Percentiles rank a stretch among this genome's conserved stretches.
phyloP scores from a whole-genome alignment of 495 filamentous ascomycete genomes.

The Lichina pygmaea region DNA sequence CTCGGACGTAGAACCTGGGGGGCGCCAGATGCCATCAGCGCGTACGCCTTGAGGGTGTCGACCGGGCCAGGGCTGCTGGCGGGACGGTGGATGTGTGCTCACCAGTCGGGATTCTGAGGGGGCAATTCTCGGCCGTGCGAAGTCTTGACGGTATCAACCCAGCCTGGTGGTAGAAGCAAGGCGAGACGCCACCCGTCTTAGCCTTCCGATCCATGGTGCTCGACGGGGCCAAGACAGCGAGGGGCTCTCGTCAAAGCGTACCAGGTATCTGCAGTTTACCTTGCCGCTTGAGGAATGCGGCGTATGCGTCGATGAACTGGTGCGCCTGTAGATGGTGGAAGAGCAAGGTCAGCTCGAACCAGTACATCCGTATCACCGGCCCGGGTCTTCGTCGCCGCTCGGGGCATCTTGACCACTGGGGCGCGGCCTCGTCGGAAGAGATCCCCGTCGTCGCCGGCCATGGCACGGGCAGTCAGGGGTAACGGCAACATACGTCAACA shows the following conservation, averaged over 20 bases:
- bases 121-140: conserved; percentile 86
- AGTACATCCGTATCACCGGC: not conserved
- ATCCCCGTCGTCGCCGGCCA: not conserved
- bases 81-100: conserved; percentile 5
- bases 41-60: not conserved
- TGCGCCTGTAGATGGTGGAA: conserved; percentile 29
- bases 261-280: conserved; percentile 94
- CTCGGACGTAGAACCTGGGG: conserved; percentile 77
- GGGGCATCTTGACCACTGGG: not conserved
- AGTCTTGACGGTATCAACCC: conserved; percentile 98
- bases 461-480: not conserved
- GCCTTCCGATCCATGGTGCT: not conserved
- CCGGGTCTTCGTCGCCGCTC: not conserved
- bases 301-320: conserved; percentile 87
- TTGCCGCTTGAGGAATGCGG: conserved; percentile 94
- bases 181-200: no score
- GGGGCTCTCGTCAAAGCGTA: conserved; percentile 13
- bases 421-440: no score
- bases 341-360: not conserved
- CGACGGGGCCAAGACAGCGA: not conserved
- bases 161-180: conserved; percentile 24
- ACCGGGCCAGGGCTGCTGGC: no score
- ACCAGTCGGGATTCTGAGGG: conserved; percentile 89
- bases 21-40: no score
- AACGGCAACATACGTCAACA: conserved; percentile 46